These are phyloP conservation scores for Centrapalus pauciflorus DNA, from an alignment of 129 eudicot species.

Conservation along the genomic window DNA sequence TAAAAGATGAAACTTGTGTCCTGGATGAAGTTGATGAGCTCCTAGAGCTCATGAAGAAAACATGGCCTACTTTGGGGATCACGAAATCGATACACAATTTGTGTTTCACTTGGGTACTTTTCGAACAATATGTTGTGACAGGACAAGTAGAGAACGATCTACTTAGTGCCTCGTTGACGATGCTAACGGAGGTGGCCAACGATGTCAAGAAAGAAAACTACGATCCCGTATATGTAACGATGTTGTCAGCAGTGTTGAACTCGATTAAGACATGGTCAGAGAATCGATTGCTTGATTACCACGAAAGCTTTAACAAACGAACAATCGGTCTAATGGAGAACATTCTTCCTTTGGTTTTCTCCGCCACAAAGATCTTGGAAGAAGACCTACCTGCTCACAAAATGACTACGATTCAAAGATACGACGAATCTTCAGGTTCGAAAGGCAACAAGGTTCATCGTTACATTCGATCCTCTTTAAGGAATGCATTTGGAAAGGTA, in stretches of 20 bases:
- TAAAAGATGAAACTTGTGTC: slow-evolving; percentile 57
- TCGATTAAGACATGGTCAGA: slow-evolving; percentile 68
- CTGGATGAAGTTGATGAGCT: slow-evolving; percentile 88
- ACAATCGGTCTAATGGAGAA: slow-evolving; percentile 52
- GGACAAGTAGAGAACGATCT: slow-evolving; percentile 74
- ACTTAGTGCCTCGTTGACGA: slow-evolving; percentile 56
- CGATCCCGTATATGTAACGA: slow-evolving; percentile 48
- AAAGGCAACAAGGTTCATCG: slow-evolving; percentile 62
- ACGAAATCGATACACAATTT: slow-evolving; percentile 60
- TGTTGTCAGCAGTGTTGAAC: slow-evolving; percentile 44
- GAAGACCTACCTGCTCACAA: slow-evolving; percentile 35
- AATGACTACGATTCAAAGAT: slow-evolving; percentile 16
- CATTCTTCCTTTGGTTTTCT: slow-evolving; percentile 56
- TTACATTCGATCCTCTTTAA: slow-evolving; percentile 64
- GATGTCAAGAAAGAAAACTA: slow-evolving; percentile 70
- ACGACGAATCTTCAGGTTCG: slow-evolving; percentile 31
- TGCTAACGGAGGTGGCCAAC: slow-evolving; percentile 77
- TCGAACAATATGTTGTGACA: slow-evolving; percentile 56
- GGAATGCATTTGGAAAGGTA: slow-evolving; percentile 76
- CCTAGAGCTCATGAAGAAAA: slow-evolving; percentile 79
- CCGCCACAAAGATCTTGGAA: slow-evolving; percentile 54
- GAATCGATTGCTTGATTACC: slow-evolving; percentile 62
- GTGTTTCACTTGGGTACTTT: slow-evolving; percentile 86
- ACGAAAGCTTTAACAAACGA: slow-evolving; percentile 30
- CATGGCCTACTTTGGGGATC: slow-evolving; percentile 76